Percentiles rank a stretch among this genome's conserved stretches.
Evolutionary conservation across 305 asterid genomes (phyloP).

Genomic region (Euphrasia arctica): DNA sequence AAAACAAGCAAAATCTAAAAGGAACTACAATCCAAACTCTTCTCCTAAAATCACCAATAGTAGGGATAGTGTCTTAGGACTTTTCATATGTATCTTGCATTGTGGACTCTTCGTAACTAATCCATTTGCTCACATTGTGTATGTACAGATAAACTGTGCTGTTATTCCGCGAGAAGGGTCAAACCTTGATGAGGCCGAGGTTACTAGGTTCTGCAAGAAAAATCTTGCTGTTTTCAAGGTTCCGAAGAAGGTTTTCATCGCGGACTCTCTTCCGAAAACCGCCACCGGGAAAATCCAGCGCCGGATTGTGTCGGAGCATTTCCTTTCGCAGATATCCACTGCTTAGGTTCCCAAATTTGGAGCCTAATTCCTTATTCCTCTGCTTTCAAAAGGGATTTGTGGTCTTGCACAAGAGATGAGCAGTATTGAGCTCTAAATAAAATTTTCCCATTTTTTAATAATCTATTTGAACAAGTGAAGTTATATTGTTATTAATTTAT

Average conservation of each 20-base stretch:
- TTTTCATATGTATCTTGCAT: too few relatives aligned
- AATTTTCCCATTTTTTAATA: neutral
- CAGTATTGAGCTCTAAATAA: neutral
- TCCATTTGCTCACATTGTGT: neutral
- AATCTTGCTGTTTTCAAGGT: slow-evolving; percentile 91
- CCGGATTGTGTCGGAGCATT: slow-evolving; percentile 82
- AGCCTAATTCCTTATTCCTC: slow-evolving; percentile 37
- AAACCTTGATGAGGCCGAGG: slow-evolving; percentile 64
- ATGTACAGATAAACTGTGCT: slow-evolving; percentile 79
- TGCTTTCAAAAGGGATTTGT: neutral
- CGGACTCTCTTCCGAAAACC: slow-evolving; percentile 80
- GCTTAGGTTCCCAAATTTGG: slow-evolving; percentile 43
- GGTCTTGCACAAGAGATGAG: neutral
- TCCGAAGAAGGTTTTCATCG: slow-evolving; percentile 85
- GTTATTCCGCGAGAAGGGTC: slow-evolving; percentile 78
- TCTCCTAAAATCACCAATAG: too few relatives aligned
- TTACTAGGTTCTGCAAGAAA: slow-evolving; percentile 73
- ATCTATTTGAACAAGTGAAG: neutral
- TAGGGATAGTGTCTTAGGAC: too few relatives aligned
- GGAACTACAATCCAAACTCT: too few relatives aligned
- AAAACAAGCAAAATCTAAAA: neutral
- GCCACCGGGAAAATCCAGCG: slow-evolving; percentile 94
- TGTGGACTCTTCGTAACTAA: too few relatives aligned
- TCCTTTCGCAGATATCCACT: slow-evolving; percentile 40
- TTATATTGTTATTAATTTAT: neutral